phyloP scores from a whole-genome alignment of 805 yeast genomes.

The Candida germanica region DNA sequence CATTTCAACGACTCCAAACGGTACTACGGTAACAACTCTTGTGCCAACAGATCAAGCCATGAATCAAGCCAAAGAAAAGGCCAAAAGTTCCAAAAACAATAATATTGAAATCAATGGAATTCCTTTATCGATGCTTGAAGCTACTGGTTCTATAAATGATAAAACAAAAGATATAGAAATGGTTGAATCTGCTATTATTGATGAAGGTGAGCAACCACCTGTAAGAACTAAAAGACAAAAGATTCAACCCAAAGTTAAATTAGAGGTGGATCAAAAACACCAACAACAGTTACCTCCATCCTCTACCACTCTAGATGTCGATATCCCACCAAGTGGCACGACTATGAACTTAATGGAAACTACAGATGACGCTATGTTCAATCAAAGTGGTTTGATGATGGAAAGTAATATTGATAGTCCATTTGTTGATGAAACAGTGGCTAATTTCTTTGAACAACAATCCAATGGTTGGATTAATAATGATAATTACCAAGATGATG shows the following conservation, averaged over 20 bases:
- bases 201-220: conserved; percentile 2
- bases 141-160: conserved; percentile 54
- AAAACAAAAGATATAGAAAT: conserved; percentile 5
- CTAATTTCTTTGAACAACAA: conserved; percentile 73
- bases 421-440: conserved; percentile 34
- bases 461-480: conserved; percentile 84
- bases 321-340: conserved; percentile 1
- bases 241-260: neutral
- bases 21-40: conserved; percentile 84
- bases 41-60: conserved; percentile 84
- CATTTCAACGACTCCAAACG: conserved; percentile 85
- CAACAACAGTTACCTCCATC: neutral
- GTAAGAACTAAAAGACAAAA: neutral
- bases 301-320: neutral
- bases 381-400: conserved; percentile 6
- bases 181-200: neutral
- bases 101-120: conserved; percentile 66
- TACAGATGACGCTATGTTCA: conserved; percentile 10
- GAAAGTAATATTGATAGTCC: conserved; percentile 10
- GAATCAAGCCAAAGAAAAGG: conserved; percentile 55
- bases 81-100: conserved; percentile 42
- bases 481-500: conserved; percentile 58
- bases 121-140: conserved; percentile 69
- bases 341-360: conserved; percentile 12
- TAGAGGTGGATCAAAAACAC: neutral